Evolutionary conservation across 2,329 filamentous ascomycete species (phyloP), one percentile per base, ranked within the genome.

Genomic region (Cladosporium austrohemisphaericum): DNA sequence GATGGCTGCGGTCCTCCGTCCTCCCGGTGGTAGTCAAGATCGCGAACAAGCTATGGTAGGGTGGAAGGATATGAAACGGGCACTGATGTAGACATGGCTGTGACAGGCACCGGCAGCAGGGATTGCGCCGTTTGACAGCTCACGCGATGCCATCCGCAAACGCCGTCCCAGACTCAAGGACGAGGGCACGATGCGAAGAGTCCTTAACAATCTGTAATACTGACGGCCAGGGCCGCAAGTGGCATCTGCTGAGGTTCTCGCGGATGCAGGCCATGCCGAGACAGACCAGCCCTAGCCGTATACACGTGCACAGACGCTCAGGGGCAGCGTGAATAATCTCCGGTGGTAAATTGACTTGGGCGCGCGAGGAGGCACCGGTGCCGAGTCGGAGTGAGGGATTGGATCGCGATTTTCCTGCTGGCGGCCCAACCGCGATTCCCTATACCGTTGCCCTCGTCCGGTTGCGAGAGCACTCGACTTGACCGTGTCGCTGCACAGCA

Each of bases 331-430:
- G 14, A 25, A 28, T 40, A 40, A 40, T 40, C 37, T 40, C 37
- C 37, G 37, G 23, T 23, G 3, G 29, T 32, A 40, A 40, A 25
- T 40, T 25, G 22, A 22, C 22, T 40, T 40, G 36, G 36, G 37
- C 37, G 22, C n/a, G n/a, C 22, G 37, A 32, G 13, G 23, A 11
- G 37, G 20, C 22, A 28, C n/a, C 37, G 13, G 36, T 16, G 22
- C 37, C 37, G 37, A 40, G 23, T 40, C 37, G 37, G 14, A 28
- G 37, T 28, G 37, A 40, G 37, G 37, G 37, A 40, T 40, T 40
- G 37, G 37, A 40, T 40, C 37, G 37, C 37, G 37, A 40, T 40
- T 40, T 40, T 40, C 37, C 18, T 40, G n/a, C 20, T 26, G 36
- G 36, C 20, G 36, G 22, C 37, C 4, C 22, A 16, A 40, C 37